Percentiles rank a stretch among this genome's conserved stretches.
Evolutionary conservation across 2,329 filamentous ascomycete species (phyloP).

Genomic region (Claviceps arundinis): DNA sequence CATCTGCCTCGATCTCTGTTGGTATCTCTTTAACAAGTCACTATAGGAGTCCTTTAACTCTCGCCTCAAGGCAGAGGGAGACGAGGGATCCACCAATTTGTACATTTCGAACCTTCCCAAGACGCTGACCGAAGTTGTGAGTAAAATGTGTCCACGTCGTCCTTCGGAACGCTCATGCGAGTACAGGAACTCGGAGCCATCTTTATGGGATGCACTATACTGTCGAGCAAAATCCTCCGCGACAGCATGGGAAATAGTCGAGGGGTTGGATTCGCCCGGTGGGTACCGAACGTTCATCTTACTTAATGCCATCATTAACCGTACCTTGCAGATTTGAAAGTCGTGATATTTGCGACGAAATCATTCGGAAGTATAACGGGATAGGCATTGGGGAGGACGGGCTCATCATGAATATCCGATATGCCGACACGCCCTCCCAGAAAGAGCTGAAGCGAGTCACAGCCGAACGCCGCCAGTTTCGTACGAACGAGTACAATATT

Average conservation of each 20-base stretch:
- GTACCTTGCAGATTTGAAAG: conserved; percentile 58
- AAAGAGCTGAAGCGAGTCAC: conserved; percentile 95
- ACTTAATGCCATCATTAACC: neutral
- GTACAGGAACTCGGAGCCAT: conserved; percentile 59
- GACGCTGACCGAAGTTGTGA: conserved; percentile 76
- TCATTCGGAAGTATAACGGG: conserved; percentile 80
- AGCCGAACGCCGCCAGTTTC: conserved; percentile 86
- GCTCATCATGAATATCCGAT: conserved; percentile 83
- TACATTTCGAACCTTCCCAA: conserved; percentile 97
- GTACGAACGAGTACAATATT: conserved; percentile 87
- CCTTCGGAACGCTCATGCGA: conserved; percentile 5
- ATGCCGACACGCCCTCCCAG: conserved; percentile 91
- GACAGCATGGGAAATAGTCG: conserved; percentile 87
- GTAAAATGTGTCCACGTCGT: conserved; percentile 17
- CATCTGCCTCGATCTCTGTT: neutral
- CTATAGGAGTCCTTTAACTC: conserved; percentile 90
- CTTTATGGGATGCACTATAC: conserved; percentile 68
- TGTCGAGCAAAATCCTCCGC: conserved; percentile 89
- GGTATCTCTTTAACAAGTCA: conserved; percentile 13
- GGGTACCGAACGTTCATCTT: conserved; percentile 17
- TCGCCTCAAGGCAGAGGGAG: conserved; percentile 89
- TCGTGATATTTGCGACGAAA: conserved; percentile 78
- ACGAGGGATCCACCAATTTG: conserved; percentile 81
- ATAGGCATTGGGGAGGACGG: conserved; percentile 62
- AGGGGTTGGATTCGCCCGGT: conserved; percentile 96